Evolutionary conservation across 2,329 filamentous ascomycete species (phyloP).

Genomic region (Fusarium neocosmosporiellum): DNA sequence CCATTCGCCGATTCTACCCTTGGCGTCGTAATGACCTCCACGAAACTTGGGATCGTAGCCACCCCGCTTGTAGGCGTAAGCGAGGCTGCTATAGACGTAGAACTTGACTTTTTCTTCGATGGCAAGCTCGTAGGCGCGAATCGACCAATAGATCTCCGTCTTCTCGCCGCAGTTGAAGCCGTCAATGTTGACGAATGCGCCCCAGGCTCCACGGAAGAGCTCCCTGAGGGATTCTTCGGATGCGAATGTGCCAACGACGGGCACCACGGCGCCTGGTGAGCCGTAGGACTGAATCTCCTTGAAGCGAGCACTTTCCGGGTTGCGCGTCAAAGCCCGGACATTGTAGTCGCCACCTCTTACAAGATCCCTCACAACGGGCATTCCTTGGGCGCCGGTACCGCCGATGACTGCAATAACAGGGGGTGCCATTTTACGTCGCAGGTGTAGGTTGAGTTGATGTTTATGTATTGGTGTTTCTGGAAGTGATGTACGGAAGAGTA

Average conservation of each 20-base stretch:
- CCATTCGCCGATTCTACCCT: neutral
- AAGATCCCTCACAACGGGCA: neutral
- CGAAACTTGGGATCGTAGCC: neutral
- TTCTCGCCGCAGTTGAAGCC: constrained; percentile 2
- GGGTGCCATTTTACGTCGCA: too few species aligned
- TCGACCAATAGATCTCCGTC: neutral
- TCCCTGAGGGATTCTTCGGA: neutral
- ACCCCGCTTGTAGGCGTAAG: neutral
- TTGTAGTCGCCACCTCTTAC: neutral
- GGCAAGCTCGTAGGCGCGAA: neutral
- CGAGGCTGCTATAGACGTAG: neutral
- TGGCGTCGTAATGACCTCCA: neutral
- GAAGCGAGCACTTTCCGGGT: neutral
- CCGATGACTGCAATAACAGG: neutral
- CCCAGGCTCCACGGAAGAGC: neutral
- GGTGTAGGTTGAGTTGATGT: too few species aligned
- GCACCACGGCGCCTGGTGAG: neutral
- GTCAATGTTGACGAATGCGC: constrained; percentile 5
- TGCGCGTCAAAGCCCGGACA: neutral
- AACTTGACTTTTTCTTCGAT: neutral
- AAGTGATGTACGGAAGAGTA: too few species aligned
- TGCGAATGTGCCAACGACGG: neutral
- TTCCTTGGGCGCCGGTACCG: neutral
- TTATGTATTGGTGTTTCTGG: too few species aligned
- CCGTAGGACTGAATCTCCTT: neutral